These are phyloP conservation scores for Globisporangium okanoganense DNA, from an alignment of 352 stramenopile genomes.

Conservation along the genomic window DNA sequence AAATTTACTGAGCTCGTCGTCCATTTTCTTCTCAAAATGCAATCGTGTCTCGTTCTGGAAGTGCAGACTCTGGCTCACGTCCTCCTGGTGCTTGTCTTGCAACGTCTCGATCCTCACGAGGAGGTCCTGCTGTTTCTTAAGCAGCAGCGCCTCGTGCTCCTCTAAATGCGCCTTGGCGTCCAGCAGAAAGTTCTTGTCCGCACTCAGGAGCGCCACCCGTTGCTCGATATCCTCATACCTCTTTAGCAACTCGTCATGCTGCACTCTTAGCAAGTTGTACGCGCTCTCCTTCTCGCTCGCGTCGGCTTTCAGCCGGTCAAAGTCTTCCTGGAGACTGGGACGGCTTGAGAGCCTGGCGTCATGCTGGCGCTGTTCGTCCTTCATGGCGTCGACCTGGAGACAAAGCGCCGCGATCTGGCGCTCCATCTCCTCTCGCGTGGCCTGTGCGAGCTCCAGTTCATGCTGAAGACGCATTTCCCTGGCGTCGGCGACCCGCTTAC, in stretches of 20 bases:
- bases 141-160: slow-evolving; percentile 38
- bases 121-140: slow-evolving; percentile 32
- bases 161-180: slow-evolving; percentile 56
- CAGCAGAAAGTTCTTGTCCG: slow-evolving; percentile 62
- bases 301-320: slow-evolving; percentile 32
- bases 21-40: slow-evolving; percentile 64
- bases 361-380: slow-evolving; percentile 34
- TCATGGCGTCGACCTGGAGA: slow-evolving; percentile 37
- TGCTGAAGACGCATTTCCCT: slow-evolving; percentile 37
- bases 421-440: slow-evolving; percentile 48
- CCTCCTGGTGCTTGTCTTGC: slow-evolving; percentile 34
- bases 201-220: slow-evolving; percentile 36
- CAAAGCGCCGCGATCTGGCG: slow-evolving; percentile 43
- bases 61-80: slow-evolving; percentile 31
- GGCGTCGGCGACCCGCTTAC: slow-evolving; percentile 24
- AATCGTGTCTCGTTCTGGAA: slow-evolving; percentile 56
- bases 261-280: slow-evolving; percentile 12
- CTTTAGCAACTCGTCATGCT: slow-evolving; percentile 22
- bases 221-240: slow-evolving; percentile 29
- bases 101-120: slow-evolving; percentile 33
- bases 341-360: slow-evolving; percentile 26
- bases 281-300: slow-evolving; percentile 18
- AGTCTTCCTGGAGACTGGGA: slow-evolving; percentile 26
- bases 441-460: slow-evolving; percentile 49
- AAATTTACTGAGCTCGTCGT: slow-evolving; percentile 62